Conservation (phyloP, 2,329 filamentous ascomycete genomes). For the Fusarium xyrophilum region DNA sequence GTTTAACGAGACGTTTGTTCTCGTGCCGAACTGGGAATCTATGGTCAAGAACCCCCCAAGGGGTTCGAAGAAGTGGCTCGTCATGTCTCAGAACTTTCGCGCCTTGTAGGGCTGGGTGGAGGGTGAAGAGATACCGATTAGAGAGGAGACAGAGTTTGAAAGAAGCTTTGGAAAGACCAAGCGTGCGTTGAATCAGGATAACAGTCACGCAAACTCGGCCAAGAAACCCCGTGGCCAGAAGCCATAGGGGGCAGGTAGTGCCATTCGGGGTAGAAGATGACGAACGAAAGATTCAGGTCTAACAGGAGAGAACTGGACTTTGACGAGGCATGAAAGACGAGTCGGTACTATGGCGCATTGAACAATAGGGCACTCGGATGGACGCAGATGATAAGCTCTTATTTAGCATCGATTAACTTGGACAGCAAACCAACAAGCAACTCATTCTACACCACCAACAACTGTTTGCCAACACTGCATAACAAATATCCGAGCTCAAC, state of each 20-base stretch:
- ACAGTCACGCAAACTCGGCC: slow-evolving; percentile 12
- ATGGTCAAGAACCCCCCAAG: slow-evolving; percentile 60
- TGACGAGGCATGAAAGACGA: background rate
- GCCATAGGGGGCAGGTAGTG: slow-evolving; percentile 3
- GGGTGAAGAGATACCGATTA: slow-evolving; percentile 4
- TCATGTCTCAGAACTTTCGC: slow-evolving; percentile 76
- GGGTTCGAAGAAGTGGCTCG: slow-evolving; percentile 66
- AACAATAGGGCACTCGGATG: background rate
- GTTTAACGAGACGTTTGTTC: slow-evolving; percentile 81
- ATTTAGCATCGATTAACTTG: background rate
- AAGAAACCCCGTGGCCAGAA: slow-evolving; percentile 12
- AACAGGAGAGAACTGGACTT: background rate
- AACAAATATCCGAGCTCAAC: background rate
- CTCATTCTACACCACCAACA: background rate
- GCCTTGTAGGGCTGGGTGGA: slow-evolving; percentile 49
- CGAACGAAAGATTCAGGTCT: background rate
- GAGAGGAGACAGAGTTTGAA: background rate
- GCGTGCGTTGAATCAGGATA: slow-evolving; percentile 12
- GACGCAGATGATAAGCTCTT: background rate
- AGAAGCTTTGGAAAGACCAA: background rate
- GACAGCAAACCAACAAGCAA: background rate
- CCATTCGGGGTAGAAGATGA: background rate
- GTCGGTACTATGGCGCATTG: background rate
- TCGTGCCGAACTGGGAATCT: slow-evolving; percentile 77
- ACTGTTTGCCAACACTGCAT: background rate